These are phyloP conservation scores for Lentithecium fluviatile DNA, from an alignment of 495 filamentous ascomycete species.

Conservation along the genomic window DNA sequence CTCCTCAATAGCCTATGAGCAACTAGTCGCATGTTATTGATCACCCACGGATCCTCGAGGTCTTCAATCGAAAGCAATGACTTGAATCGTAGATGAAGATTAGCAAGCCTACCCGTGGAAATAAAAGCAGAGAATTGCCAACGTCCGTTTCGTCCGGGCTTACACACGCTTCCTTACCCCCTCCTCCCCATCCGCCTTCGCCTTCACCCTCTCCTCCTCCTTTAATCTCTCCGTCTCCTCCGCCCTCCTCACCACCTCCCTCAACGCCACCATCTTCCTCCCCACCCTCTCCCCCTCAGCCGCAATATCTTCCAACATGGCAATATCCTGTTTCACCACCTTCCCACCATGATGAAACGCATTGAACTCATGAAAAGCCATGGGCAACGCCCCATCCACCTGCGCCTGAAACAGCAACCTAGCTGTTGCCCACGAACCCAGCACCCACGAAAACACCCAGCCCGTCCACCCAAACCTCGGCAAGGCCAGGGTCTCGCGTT, in stretches of 20 bases:
- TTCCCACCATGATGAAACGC: slow-evolving; percentile 7
- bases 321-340: slow-evolving; percentile 11
- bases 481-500: neutral
- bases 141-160: too few relatives aligned
- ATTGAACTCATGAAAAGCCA: slow-evolving; percentile 5
- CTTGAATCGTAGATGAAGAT: too few relatives aligned
- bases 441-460: slow-evolving; percentile 5
- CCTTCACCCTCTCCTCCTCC: too few relatives aligned
- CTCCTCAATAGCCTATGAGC: too few relatives aligned
- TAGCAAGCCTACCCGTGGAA: too few relatives aligned
- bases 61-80: too few relatives aligned
- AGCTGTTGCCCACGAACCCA: slow-evolving; percentile 3
- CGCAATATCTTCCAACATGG: neutral
- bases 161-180: too few relatives aligned
- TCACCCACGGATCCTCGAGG: too few relatives aligned
- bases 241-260: neutral
- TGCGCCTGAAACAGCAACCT: neutral
- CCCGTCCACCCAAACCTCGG: slow-evolving; percentile 7
- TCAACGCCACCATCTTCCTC: neutral
- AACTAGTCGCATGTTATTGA: too few relatives aligned
- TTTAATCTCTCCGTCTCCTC: neutral
- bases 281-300: slow-evolving; percentile 2
- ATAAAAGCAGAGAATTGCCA: too few relatives aligned
- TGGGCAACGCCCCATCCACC: neutral
- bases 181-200: too few relatives aligned